Evolutionary conservation across 768 basidiomycete species (phyloP).

Genomic region (Glaciozyma martinii): DNA sequence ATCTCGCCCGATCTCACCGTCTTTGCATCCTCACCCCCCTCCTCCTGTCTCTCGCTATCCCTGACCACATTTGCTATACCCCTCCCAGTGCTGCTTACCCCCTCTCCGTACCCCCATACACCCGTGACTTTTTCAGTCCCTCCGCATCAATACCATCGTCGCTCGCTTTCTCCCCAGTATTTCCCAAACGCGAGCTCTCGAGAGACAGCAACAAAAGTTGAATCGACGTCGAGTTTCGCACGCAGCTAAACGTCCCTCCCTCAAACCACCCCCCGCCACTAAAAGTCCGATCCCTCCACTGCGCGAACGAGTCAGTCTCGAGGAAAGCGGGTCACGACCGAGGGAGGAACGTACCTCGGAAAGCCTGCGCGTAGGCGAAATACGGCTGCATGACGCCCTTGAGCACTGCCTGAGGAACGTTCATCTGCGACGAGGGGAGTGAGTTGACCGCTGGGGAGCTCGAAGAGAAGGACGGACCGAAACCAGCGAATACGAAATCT

Average conservation of each 20-base stretch:
- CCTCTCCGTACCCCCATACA: no score
- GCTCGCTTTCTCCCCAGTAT: background rate
- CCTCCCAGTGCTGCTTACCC: no score
- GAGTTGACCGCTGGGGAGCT: background rate
- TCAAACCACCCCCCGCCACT: background rate
- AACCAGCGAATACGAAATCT: conserved; percentile 83
- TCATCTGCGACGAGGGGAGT: conserved; percentile 12
- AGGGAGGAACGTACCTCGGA: conserved; percentile 11
- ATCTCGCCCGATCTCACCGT: no score
- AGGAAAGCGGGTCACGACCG: background rate
- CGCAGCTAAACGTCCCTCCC: background rate
- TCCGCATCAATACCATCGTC: no score
- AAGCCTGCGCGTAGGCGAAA: conserved; percentile 28
- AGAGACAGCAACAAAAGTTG: background rate
- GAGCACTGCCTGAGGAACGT: conserved; percentile 26
- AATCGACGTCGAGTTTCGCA: background rate
- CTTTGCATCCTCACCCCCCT: no score
- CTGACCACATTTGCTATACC: no score
- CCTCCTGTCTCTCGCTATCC: no score
- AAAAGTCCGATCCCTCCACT: conserved; percentile 15
- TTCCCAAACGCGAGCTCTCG: background rate
- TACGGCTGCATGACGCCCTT: conserved; percentile 30
- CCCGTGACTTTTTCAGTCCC: no score
- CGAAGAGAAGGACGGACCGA: conserved; percentile 42
- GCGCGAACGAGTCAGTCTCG: background rate